A percentile compares a stretch with the other conserved stretches of the same genome.
phyloP scores from a whole-genome alignment of 2,329 filamentous ascomycete species.

The Aspergillus jensenii region DNA sequence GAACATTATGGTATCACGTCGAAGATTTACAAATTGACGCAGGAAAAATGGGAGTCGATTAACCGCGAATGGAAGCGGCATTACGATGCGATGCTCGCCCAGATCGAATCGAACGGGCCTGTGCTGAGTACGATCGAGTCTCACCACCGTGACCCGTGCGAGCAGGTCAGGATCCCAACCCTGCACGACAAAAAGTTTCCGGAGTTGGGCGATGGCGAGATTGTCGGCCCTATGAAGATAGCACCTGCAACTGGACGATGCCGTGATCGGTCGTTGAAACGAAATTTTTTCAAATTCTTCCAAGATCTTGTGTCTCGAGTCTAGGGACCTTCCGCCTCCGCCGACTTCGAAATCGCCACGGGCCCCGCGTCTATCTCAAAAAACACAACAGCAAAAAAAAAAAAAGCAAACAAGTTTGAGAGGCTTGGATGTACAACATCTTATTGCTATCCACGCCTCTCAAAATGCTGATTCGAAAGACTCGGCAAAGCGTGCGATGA shows the following conservation, averaged over 20 bases:
- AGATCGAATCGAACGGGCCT: conserved; percentile 41
- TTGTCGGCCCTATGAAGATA: conserved; percentile 84
- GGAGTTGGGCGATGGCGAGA: conserved; percentile 82
- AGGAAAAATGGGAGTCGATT: conserved; percentile 83
- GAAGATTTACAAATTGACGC: conserved; percentile 80
- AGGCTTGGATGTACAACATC: conserved; percentile 25
- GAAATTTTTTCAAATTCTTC: conserved; percentile 46
- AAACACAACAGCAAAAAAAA: neutral
- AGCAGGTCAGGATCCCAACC: conserved; percentile 47
- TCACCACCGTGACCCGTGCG: conserved; percentile 47
- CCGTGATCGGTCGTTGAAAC: conserved; percentile 41
- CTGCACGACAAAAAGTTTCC: conserved; percentile 74
- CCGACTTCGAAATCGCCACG: conserved; percentile 3
- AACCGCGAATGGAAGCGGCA: conserved; percentile 72
- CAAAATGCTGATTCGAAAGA: conserved; percentile 3
- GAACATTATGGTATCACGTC: conserved; percentile 91
- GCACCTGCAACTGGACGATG: conserved; percentile 47
- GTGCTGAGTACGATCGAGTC: conserved; percentile 40
- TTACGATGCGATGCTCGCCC: conserved; percentile 64
- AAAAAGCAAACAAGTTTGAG: conserved; percentile 20
- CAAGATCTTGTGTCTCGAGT: conserved; percentile 41
- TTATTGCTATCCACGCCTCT: conserved; percentile 19
- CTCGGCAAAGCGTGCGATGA: conserved; percentile 26
- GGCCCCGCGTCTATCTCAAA: conserved; percentile 21
- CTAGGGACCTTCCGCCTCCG: conserved; percentile 13